Evolutionary conservation across 1,139 yeast species (phyloP), one percentile per base, ranked within the genome.

Genomic region (Blastobotrys malaysiensis): DNA sequence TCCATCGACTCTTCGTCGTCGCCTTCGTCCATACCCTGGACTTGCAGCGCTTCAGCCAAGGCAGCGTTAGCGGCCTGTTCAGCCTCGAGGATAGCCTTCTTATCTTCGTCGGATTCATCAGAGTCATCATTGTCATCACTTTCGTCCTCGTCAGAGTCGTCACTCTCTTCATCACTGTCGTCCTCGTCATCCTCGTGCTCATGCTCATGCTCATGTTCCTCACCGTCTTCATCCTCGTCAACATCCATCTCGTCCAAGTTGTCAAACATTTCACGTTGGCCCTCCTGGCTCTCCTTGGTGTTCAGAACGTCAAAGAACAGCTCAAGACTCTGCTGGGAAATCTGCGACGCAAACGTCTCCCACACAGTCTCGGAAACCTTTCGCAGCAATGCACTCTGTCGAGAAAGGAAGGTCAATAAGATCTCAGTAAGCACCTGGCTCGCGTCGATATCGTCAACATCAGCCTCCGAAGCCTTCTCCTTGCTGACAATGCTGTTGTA

Each of bases 1-100:
- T 93, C 95, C 95, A 89, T 87, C 1, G 90, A 82, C 59, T 88
- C 95, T 11, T 86, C 88, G 55, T 82, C 87, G 51, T 79, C 79
- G 2, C 71, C 75, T 2, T 69, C 68, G 24, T 63, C 66, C 11
- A 66, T 65, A 14, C 64, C 68, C 44, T 21, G 39, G 45, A 52
- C 48, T 2, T 51, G 95, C 31, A 53, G 49, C n/a, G 85, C 79
- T 52, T 80, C 82, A 1, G 77, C 78, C 16, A 77, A 67, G 11
- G 70, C 69, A 24, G 64, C 69, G 6, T 65, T 65, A 2, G 61
- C 65, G n/a, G 60, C 64, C 0, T 57, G 64, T 6, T 65, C 71
- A 4, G 63, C 71, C 1, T 65, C 65, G 14, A 52, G 56, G 7
- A 46, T 48, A 1, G 65, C 67, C 1, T 65, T 61, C 2, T 56